These are phyloP conservation scores for Moesziomyces parantarcticus DNA, from an alignment of 1,284 basidiomycete genomes.

Conservation along the genomic window DNA sequence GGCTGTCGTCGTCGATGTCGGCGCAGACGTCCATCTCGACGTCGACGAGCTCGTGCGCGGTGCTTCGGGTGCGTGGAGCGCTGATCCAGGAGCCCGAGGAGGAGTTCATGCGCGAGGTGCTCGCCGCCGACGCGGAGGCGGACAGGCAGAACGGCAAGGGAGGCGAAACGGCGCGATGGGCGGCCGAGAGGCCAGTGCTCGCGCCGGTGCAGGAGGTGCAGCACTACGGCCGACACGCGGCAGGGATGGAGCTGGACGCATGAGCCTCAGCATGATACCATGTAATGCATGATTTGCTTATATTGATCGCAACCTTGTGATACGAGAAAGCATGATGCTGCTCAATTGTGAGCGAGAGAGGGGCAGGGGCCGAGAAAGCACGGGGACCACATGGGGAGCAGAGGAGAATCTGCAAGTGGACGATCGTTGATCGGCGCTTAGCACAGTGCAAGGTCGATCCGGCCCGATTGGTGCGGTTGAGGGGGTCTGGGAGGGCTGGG, in stretches of 20 bases:
- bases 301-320: no score
- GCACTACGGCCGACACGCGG: background rate
- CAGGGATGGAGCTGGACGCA: constrained; percentile 2
- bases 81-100: constrained; percentile 63
- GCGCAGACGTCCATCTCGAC: constrained; percentile 26
- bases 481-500: no score
- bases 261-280: background rate
- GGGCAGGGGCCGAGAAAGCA: no score
- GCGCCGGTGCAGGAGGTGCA: constrained; percentile 18
- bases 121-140: constrained; percentile 39
- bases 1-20: constrained; percentile 23
- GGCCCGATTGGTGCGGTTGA: no score
- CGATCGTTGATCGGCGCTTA: background rate
- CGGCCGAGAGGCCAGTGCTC: constrained; percentile 5
- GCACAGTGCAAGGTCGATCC: no score
- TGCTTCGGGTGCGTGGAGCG: constrained; percentile 58
- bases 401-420: no score
- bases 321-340: no score
- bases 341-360: no score
- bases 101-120: constrained; percentile 59
- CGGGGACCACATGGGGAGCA: no score
- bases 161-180: constrained; percentile 3
- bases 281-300: background rate
- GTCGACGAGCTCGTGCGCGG: constrained; percentile 31
- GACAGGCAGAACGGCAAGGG: constrained; percentile 1